Evolutionary conservation across 257 asterid species (phyloP), one percentile per base, ranked within the genome.

Genomic region (Solanum piurae): DNA sequence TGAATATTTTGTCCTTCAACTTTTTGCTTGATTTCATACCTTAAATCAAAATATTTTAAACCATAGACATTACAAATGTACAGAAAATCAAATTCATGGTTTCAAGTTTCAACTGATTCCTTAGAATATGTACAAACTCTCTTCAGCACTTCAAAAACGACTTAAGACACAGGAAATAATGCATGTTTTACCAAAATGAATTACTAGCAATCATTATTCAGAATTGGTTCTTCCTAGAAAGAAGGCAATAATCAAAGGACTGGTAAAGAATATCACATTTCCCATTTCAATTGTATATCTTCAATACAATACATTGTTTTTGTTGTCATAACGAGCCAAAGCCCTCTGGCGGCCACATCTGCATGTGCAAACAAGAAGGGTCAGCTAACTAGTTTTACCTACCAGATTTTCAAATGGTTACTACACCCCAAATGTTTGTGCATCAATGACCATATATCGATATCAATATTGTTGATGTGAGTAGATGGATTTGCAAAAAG

Each of bases 331-430:
- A 88, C 7, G 91, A 89, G 36, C 98, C 98, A 90, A 97, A 94
- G 77, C 93, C 98, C 62, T 89, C 87, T 27, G 98, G 98, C 52
- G 99, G 99, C 99, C 99, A 97, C 52, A 95, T 98, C 98, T 96
- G 94, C 69, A 89, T 18, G 60, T 36, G 40, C 60, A 68, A 77
- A 49, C 16, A 44, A 44, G 2, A 42, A 40, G 52, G 37, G 86
- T 89, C 46, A 42, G 21, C 75, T 9, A 75, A 37, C 46, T 79
- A 79, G 85, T 79, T 79, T 62, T 79, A 46, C 25, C 12, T 42
- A 42, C 37, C 16, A 79, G 40, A 27, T 79, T 6, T 7, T 77
- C 36, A 77, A 42, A 25, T 25, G 37, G 21, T 2, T 44, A 25
- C 38, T 71, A 46, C 27, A 33, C 29, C 34, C 10, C n/a, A 12